Evolutionary conservation across 768 basidiomycete genomes (phyloP), one percentile per base, ranked within the genome.

Genomic region (Dioszegia hungarica): DNA sequence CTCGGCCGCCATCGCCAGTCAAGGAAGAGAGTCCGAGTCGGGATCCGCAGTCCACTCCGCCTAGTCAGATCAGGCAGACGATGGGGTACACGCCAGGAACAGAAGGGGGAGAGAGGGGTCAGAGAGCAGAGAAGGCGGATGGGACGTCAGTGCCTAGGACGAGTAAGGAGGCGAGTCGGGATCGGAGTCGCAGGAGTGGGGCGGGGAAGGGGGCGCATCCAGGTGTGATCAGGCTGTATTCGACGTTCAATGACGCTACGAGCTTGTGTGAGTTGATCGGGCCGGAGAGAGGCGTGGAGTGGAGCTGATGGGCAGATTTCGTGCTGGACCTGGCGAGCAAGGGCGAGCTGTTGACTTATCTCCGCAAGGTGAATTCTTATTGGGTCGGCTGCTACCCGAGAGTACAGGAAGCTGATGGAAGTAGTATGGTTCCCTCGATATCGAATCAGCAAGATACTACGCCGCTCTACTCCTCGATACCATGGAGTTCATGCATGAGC

Each of bases 381-480:
- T 27, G 10, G 14, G n/a, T 28, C 9, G 6, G 2, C n/a, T n/a
- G n/a, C n/a, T n/a, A n/a, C n/a, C n/a, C n/a, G n/a, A n/a, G n/a
- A n/a, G n/a, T n/a, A n/a, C n/a, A n/a, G n/a, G n/a, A 11, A 9
- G 56, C 61, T 65, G 40, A 64, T n/a, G 39, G 9, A n/a, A 3
- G 15, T 59, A 78, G 47, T 78, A 90, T 57, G 95, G 95, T n/a
- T 97, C 95, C 0, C 79, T 99, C 38, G 89, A 89, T 22, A 73
- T 86, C 5, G 66, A 78, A 5, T 93, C 89, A 52, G 82, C 88
- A 0, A 82, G 85, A 38, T 88, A 89, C 74, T 98, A 97, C 72
- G 80, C 87, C 1, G 93, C 94, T 0, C 91, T 95, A 67, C 81
- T 98, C 38, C 81, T 92, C 37, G 90, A 92, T 63, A 87, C 92